Evolutionary conservation across 495 filamentous ascomycete genomes (phyloP), one percentile per base, ranked within the genome.

Genomic region (Schizothecium vesticola): DNA sequence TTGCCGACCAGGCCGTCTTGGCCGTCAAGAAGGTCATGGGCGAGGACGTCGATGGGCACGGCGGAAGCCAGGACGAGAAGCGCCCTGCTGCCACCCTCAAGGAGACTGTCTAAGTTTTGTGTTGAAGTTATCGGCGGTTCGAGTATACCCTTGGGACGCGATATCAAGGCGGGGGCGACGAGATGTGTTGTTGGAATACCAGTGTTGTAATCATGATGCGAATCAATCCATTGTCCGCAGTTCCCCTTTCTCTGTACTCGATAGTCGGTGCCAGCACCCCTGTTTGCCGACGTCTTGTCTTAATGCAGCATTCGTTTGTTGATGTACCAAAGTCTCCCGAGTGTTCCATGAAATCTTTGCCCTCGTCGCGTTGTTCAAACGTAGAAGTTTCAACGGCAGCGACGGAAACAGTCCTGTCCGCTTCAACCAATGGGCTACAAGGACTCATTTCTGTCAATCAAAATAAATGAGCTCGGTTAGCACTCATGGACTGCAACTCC

Each of bases 1-100:
- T 81, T n/a, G 72, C 76, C 21, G 76, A 80, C 1, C 69, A 78
- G 70, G 76, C 76, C 26, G 75, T 71, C 36, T 73, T 77, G 0
- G 80, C 78, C 6, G 80, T 80, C 66, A 71, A 81, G 66, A 81
- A 83, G 73, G 76, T 77, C 21, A 74, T 82, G 1, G 33, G 74
- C 29, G 63, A 69, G 43, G 68, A 70, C 31, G 26, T 58, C 19
- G 55, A 68, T 24, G 57, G 59, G 59, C 56, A 23, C 11, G 8
- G 13, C 61, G 26, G 66, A 66, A 25, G n/a, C 57, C 24, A 72
- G 59, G 70, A 51, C 43, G 43, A 51, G 43, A 51, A 51, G 43
- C 43, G 16, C 43, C 43, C 43, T 1, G 43, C 0, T 2, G 43
- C 43, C 19, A n/a, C 16, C 43, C 8, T 51, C 43, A 51, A 51